Evolutionary conservation across 1,139 yeast species (phyloP), one percentile per base, ranked within the genome.

Genomic region (Suhomyces wounanorum): DNA sequence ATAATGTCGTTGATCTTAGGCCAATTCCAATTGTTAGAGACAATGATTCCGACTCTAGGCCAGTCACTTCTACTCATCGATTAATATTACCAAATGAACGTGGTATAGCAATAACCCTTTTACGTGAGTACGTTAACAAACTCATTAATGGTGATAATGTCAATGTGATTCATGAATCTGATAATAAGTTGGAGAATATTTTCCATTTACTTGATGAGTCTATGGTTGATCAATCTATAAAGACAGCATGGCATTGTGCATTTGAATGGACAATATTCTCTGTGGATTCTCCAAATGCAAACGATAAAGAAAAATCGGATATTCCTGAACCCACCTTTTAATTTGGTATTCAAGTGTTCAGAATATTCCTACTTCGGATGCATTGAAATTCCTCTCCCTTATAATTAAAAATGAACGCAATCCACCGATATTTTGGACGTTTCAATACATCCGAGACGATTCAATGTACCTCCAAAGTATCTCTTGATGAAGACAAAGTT

Each of bases 71-170:
- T 50, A 44, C 47, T 4, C 55, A 52, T 38, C 53, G 54, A 10
- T 43, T 53, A 10, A 50, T 68, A 3, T 55, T 70, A 16, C 66
- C 73, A 13, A 67, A 64, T 47, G 72, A 69, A 23, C 55, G 60
- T 40, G 64, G 63, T 1, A 58, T 61, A 18, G 68, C 64, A 17
- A 58, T 60, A 7, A 53, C 55, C 18, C 46, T 68, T 31, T 44
- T 67, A 33, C 56, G 60, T 21, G 65, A 65, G 40, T 64, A 59
- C 40, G 56, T 61, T 35, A 54, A 52, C 40, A 66, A 65, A 51
- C 51, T 66, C 41, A 56, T 60, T 21, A 65, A 64, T 48, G 48
- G 51, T n/a, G 52, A 52, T 37, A 54, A 60, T 37, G 53, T 44
- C 10, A 53, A 54, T 3, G 43, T 52, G 16, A 47, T 56, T 7